Conservation (phyloP, 495 filamentous ascomycete species). For the Filosporella fistucella region DNA sequence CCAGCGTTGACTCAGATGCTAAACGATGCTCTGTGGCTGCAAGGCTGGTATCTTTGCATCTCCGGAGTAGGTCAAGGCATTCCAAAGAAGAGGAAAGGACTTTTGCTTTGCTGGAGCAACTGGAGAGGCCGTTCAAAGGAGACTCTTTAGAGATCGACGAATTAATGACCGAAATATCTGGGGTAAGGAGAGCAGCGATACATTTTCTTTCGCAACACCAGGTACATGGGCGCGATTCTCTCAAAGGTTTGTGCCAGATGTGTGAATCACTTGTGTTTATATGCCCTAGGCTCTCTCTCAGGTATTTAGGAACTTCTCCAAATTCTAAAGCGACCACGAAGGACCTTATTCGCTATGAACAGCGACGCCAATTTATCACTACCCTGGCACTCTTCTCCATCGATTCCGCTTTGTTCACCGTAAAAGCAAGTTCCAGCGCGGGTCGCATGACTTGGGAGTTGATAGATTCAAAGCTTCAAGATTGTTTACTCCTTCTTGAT, state of each 20-base stretch:
- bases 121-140: constrained; percentile 58
- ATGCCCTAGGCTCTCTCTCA: constrained; percentile 44
- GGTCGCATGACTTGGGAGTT: constrained; percentile 39
- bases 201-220: constrained; percentile 35
- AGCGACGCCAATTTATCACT: constrained; percentile 45
- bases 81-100: constrained; percentile 33
- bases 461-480: constrained; percentile 49
- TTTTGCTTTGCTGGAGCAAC: constrained; percentile 43
- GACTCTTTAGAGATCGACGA: constrained; percentile 64
- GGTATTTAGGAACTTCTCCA: constrained; percentile 52
- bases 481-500: constrained; percentile 46
- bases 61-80: constrained; percentile 30
- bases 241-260: constrained; percentile 20
- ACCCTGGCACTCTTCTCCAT: constrained; percentile 41
- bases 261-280: constrained; percentile 46
- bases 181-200: constrained; percentile 56
- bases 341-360: constrained; percentile 46
- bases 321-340: constrained; percentile 37
- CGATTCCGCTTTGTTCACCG: constrained; percentile 50
- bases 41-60: constrained; percentile 38
- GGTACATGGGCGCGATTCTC: not conserved
- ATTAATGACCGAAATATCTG: constrained; percentile 58
- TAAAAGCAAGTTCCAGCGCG: constrained; percentile 39
- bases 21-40: constrained; percentile 37
- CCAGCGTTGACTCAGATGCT: constrained; percentile 34